phyloP scores from a whole-genome alignment of 768 basidiomycete genomes.

The Amanita pseudoporphyria region DNA sequence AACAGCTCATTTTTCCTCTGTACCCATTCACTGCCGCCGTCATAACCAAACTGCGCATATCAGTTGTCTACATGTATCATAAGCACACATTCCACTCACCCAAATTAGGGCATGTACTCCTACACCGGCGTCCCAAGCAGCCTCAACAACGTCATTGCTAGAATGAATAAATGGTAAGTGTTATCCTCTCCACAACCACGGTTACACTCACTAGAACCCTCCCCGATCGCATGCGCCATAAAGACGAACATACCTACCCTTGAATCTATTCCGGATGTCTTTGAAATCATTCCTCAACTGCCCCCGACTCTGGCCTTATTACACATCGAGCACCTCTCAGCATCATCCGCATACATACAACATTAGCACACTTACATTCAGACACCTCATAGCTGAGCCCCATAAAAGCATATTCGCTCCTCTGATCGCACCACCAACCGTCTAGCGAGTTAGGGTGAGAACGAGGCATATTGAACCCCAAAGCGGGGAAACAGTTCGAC shows the following conservation, averaged over 20 bases:
- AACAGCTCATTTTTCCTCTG: conserved; percentile 44
- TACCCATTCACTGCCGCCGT: conserved; percentile 37
- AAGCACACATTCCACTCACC: conserved; percentile 31
- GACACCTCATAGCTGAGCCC: conserved; percentile 73
- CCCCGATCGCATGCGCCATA: conserved; percentile 37
- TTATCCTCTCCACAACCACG: not conserved
- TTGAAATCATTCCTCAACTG: conserved; percentile 46
- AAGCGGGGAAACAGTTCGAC: conserved; percentile 29
- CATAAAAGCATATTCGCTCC: conserved; percentile 65
- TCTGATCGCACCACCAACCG: conserved; percentile 56
- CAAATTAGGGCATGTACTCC: conserved; percentile 70
- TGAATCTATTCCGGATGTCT: conserved; percentile 49
- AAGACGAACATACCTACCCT: conserved; percentile 57
- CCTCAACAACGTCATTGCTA: conserved; percentile 51
- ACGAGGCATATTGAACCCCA: conserved; percentile 47
- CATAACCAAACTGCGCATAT: conserved; percentile 3
- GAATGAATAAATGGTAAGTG: not conserved
- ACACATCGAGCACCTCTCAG: not conserved
- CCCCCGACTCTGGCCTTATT: conserved; percentile 46
- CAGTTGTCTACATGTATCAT: not conserved
- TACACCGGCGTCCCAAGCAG: conserved; percentile 58
- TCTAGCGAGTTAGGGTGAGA: conserved; percentile 31
- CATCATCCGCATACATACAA: too few relatives aligned
- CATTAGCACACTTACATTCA: conserved; percentile 33
- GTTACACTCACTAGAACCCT: conserved; percentile 35